Base-by-base conservation (phyloP, 169 alveolate genomes). In the Plasmodium reichenowi region DNA sequence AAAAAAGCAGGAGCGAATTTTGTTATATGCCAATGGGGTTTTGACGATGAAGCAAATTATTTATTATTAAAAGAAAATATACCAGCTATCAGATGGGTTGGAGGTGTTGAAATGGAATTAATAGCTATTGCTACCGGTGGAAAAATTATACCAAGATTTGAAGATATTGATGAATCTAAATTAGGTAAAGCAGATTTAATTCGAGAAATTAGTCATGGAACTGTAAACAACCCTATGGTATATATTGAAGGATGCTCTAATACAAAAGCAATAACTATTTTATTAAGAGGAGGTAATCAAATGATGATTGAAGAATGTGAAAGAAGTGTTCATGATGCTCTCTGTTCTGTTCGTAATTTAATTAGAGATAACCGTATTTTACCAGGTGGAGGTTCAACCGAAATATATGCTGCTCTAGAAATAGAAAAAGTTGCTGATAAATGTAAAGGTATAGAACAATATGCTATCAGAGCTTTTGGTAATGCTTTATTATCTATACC, bases 31-130 rank as follows among this genome's bases (percentile, higher is more conserved):
- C 99, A 98, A 93, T 99, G 99, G 99, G 99, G 99, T 38, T 99
- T 99, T 87, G 99, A 98, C 93, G 99, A 98, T 93, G 99, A 99
- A 94, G 99, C 99, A 5, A 97, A 97, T 92, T 98, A 98, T 83
- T 72, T 97, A 71, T 94, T 98, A 52, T 83, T 94, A 72, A 94
- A 88, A 92, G 95, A 95, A 96, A 93, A 95, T 26, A 93, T 97
- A 1, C 99, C 99, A 17, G 99, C 99, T 13, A 98, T 99, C 20
- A 96, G 99, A 90, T 99, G 99, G 99, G 99, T 99, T 13, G 99
- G 99, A 8, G 99, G 99, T 12, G 99, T 98, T 7, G 99, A 99
- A 94, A 96, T 99, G 92, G 99, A 99, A 93, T 97, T 98, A 74
- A 94, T 99, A 48, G 99, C 99, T 47, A 98, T 98, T 73, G 99